Evolutionary conservation across 257 asterid species (phyloP).

Genomic region (Nicotiana otophora): DNA sequence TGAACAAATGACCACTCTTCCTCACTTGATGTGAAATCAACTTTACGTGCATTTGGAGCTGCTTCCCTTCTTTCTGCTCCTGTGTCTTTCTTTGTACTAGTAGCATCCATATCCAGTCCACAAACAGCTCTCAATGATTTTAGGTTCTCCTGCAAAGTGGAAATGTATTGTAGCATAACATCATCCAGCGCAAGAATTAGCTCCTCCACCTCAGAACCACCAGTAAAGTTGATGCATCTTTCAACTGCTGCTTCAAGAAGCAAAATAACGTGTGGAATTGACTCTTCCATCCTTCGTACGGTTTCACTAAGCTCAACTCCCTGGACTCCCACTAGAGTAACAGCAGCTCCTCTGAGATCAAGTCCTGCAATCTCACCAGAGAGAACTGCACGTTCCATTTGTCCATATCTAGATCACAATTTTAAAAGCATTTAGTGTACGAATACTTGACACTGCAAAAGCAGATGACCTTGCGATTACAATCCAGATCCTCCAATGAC

Average conservation of each 20-base stretch:
- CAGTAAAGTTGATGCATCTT: constrained; percentile 90
- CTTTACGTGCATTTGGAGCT: constrained; percentile 56
- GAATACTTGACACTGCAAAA: constrained; percentile 9
- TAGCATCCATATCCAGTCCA: constrained; percentile 69
- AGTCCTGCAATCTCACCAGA: constrained; percentile 79
- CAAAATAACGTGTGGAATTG: constrained; percentile 80
- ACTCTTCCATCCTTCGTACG: constrained; percentile 95
- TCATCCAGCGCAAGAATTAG: constrained; percentile 85
- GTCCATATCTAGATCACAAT: constrained; percentile 65
- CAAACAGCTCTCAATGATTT: constrained; percentile 82
- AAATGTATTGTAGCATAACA: constrained; percentile 70
- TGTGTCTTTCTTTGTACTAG: constrained; percentile 62
- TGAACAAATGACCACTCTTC: constrained; percentile 99
- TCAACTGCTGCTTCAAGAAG: constrained; percentile 94
- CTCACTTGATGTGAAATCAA: constrained; percentile 71
- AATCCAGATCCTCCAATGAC: neutral
- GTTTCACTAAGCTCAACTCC: constrained; percentile 99
- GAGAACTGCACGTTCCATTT: constrained; percentile 83
- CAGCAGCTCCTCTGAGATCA: constrained; percentile 91
- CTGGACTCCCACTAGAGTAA: constrained; percentile 83
- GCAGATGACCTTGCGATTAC: neutral
- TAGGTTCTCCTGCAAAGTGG: constrained; percentile 79
- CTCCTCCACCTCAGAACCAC: constrained; percentile 96
- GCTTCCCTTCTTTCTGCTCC: constrained; percentile 71
- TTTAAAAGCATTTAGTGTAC: constrained; percentile 1